Conservation (phyloP, 2,329 filamentous ascomycete genomes). For the Aspergillus sergii region DNA sequence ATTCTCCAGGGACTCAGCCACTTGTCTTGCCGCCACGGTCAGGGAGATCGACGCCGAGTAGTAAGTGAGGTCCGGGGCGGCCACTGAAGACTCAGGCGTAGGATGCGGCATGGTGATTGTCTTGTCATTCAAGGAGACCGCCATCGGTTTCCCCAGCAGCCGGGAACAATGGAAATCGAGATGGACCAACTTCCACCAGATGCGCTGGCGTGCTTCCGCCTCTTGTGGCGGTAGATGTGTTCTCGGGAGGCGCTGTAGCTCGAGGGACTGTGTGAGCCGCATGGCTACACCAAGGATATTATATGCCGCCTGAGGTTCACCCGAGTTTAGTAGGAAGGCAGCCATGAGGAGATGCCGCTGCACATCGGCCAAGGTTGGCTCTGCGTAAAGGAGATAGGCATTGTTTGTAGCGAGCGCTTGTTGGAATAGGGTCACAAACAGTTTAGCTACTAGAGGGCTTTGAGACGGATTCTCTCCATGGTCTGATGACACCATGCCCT, state of each 20-base stretch:
- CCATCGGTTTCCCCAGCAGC: background rate
- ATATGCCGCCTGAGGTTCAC: conserved; percentile 24
- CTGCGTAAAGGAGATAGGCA: conserved; percentile 14
- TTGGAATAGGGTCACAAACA: background rate
- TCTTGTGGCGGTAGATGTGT: background rate
- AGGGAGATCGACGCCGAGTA: background rate
- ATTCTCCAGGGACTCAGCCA: background rate
- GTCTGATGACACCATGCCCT: background rate
- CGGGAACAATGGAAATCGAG: background rate
- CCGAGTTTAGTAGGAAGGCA: conserved; percentile 22
- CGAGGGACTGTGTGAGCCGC: conserved; percentile 9
- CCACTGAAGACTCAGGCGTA: background rate
- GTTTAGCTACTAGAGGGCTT: background rate
- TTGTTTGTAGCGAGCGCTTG: background rate
- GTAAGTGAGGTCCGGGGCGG: background rate
- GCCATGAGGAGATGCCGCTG: conserved; percentile 26
- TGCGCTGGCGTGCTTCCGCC: background rate
- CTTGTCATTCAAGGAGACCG: background rate
- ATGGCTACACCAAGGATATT: conserved; percentile 26
- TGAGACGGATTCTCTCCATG: background rate
- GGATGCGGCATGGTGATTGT: background rate
- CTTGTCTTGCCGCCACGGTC: background rate
- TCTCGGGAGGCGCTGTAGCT: background rate
- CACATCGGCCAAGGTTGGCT: conserved; percentile 17
- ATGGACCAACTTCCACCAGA: background rate